A percentile compares a stretch with the other conserved stretches of the same genome.
These are phyloP conservation scores for Penicillium sp. DNA, from an alignment of 2,329 filamentous ascomycete genomes.

Conservation along the genomic window DNA sequence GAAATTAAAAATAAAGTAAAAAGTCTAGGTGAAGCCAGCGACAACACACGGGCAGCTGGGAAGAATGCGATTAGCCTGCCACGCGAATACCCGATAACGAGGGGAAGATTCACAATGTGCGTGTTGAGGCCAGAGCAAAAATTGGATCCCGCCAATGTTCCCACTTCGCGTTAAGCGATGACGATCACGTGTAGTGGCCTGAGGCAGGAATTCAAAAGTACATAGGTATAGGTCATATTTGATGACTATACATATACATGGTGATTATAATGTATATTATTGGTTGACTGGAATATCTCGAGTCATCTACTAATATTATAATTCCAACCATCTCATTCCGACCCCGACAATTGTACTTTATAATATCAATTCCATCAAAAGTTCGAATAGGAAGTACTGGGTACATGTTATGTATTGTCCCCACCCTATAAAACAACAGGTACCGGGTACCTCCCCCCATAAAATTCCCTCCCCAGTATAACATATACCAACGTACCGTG, in stretches of 20 bases:
- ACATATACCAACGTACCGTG: conserved; percentile 2
- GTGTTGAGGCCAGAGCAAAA: conserved; percentile 32
- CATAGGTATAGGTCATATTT: neutral
- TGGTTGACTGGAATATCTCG: neutral
- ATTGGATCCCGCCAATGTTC: conserved; percentile 28
- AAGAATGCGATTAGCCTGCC: conserved; percentile 32
- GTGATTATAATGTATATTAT: neutral
- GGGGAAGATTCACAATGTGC: conserved; percentile 35
- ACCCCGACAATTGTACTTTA: neutral
- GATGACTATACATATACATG: neutral
- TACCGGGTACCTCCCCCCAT: conserved; percentile 4
- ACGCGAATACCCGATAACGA: conserved; percentile 35
- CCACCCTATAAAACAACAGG: neutral
- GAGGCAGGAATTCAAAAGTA: neutral
- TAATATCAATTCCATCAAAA: neutral
- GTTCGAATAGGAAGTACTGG: neutral
- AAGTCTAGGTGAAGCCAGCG: conserved; percentile 12
- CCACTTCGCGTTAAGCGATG: conserved; percentile 40
- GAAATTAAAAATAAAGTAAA: conserved; percentile 6
- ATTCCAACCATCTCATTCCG: conserved; percentile 5
- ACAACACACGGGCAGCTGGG: conserved; percentile 33
- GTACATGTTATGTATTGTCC: neutral
- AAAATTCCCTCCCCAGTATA: neutral
- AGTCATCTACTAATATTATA: neutral
- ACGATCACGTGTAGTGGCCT: conserved; percentile 28